Evolutionary conservation across 2,329 filamentous ascomycete species (phyloP).

Genomic region (Clonostachys sp.): DNA sequence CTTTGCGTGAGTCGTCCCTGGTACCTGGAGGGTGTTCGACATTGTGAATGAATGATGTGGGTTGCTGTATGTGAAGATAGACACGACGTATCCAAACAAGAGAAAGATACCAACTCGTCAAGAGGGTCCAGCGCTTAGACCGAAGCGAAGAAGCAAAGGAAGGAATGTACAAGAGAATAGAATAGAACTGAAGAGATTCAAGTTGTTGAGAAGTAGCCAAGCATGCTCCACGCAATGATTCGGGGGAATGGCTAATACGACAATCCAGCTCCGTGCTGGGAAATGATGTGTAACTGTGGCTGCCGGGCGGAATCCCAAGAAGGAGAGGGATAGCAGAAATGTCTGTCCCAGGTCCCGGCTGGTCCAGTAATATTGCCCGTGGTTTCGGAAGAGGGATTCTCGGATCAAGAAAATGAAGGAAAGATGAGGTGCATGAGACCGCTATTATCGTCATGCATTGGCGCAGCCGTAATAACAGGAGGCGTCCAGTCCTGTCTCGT

Average conservation of each 20-base stretch:
- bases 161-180: neutral
- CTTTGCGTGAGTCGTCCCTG: conserved; percentile 28
- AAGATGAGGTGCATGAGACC: too few species aligned
- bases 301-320: conserved; percentile 1
- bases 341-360: too few species aligned
- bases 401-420: too few species aligned
- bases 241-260: neutral
- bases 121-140: neutral
- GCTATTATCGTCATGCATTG: too few species aligned
- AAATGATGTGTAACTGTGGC: conserved; percentile 5
- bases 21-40: too few species aligned
- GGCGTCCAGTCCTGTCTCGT: too few species aligned
- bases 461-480: too few species aligned
- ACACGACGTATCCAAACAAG: too few species aligned
- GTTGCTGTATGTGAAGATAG: too few species aligned
- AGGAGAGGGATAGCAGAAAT: conserved; percentile 9
- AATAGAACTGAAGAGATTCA: neutral
- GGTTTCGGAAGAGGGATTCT: too few species aligned
- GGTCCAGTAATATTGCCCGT: too few species aligned
- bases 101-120: neutral
- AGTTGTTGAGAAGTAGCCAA: neutral
- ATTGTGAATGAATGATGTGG: too few species aligned
- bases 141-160: neutral
- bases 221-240: neutral
- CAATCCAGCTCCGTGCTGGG: neutral